These are phyloP conservation scores for Pseudogymnoascus sp. DNA, from an alignment of 2,329 filamentous ascomycete genomes.

Conservation along the genomic window DNA sequence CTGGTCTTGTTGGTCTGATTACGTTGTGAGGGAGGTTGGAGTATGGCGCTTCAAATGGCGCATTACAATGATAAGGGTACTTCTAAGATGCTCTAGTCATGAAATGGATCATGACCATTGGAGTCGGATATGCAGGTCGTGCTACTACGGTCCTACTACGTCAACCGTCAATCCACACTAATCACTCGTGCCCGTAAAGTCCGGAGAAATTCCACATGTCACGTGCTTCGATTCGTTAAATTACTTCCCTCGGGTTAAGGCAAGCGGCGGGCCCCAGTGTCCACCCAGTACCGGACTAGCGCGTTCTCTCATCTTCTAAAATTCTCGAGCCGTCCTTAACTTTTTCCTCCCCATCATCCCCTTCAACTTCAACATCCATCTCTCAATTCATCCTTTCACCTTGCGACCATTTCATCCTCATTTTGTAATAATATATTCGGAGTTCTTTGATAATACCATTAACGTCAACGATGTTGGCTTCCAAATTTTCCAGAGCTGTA, in stretches of 20 bases:
- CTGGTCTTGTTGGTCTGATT: neutral
- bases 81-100: slow-evolving; percentile 8
- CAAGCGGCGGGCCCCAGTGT: neutral
- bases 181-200: neutral
- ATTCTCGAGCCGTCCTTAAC: slow-evolving; percentile 15
- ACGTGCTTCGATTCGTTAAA: neutral
- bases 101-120: slow-evolving; percentile 4
- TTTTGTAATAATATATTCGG: slow-evolving; percentile 13
- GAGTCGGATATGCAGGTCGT: slow-evolving; percentile 5
- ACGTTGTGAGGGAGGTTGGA: neutral
- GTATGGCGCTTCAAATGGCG: slow-evolving; percentile 4
- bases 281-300: slow-evolving; percentile 6
- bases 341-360: slow-evolving; percentile 14
- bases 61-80: slow-evolving; percentile 7
- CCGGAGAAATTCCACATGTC: neutral
- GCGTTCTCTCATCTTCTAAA: slow-evolving; percentile 16
- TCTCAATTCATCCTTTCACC: slow-evolving; percentile 15
- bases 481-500: slow-evolving; percentile 68
- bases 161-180: slow-evolving; percentile 3
- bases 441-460: slow-evolving; percentile 14
- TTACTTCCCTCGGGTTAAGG: neutral
- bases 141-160: slow-evolving; percentile 6
- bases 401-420: slow-evolving; percentile 14
- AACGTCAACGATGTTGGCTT: slow-evolving; percentile 57
- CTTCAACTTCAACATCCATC: slow-evolving; percentile 14